These are phyloP conservation scores for Phytophthora megakarya DNA, from an alignment of 352 stramenopile genomes.

Conservation along the genomic window DNA sequence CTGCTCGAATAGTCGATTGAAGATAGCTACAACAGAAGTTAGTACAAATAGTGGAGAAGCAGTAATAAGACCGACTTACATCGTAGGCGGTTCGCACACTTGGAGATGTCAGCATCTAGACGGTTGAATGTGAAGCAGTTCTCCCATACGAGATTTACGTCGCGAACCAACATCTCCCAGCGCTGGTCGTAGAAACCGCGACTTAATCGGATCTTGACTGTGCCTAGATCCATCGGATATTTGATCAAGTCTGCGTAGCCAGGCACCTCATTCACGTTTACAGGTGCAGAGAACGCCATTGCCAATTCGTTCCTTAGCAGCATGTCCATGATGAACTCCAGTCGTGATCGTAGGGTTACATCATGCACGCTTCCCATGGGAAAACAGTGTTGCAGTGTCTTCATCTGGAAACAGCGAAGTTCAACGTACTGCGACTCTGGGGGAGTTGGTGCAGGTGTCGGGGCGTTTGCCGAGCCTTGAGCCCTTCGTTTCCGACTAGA, in stretches of 20 bases:
- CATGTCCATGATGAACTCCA: constrained; percentile 67
- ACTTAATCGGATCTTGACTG: constrained; percentile 80
- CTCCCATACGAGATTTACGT: constrained; percentile 81
- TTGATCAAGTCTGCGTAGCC: constrained; percentile 76
- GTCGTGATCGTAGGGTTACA: constrained; percentile 50
- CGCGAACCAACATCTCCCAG: constrained; percentile 56
- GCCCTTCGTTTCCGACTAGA: constrained; percentile 55
- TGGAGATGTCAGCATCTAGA: constrained; percentile 80
- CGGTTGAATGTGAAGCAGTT: constrained; percentile 90
- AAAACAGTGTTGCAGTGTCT: constrained; percentile 33
- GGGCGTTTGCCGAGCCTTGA: constrained; percentile 10
- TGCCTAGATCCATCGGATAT: constrained; percentile 92
- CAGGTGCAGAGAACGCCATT: constrained; percentile 66
- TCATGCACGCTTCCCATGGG: constrained; percentile 41
- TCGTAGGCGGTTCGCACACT: constrained; percentile 72
- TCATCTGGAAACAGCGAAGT: constrained; percentile 66
- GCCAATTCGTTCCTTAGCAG: constrained; percentile 73
- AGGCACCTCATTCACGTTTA: constrained; percentile 70
- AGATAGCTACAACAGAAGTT: constrained; percentile 61
- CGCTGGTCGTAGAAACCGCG: constrained; percentile 66
- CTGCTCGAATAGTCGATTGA: constrained; percentile 77
- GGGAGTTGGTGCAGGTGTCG: constrained; percentile 9
- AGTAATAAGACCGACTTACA: constrained; percentile 54
- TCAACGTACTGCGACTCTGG: constrained; percentile 46
- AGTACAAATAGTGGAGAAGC: not conserved